Conservation (phyloP, 768 basidiomycete genomes). For the Paxillus involutus region DNA sequence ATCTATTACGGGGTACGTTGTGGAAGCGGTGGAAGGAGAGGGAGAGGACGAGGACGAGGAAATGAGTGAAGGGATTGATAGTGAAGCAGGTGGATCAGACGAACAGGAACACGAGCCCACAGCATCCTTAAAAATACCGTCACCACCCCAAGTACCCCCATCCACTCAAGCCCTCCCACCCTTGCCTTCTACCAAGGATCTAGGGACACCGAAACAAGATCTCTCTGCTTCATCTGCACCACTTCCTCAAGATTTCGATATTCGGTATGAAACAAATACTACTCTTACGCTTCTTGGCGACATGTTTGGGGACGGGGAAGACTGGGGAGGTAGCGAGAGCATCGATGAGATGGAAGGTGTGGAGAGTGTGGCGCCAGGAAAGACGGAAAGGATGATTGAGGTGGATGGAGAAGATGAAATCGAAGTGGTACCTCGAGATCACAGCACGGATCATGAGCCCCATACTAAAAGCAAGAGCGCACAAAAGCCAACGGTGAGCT, state of each 20-base stretch:
- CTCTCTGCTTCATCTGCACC: not conserved
- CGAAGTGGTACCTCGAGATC: constrained; percentile 15
- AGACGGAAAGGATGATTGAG: not conserved
- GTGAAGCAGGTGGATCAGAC: not conserved
- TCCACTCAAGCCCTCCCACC: not conserved
- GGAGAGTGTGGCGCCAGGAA: constrained; percentile 19
- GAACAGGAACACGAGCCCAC: too few species aligned
- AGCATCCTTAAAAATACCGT: too few species aligned
- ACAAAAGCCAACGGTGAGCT: constrained; percentile 22
- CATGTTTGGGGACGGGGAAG: constrained; percentile 51
- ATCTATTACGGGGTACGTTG: not conserved
- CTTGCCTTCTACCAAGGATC: too few species aligned
- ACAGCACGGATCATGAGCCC: not conserved
- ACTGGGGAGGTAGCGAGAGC: constrained; percentile 64
- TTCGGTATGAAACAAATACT: constrained; percentile 15
- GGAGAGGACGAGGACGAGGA: not conserved
- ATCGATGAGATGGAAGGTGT: constrained; percentile 50
- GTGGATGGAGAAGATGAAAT: constrained; percentile 27
- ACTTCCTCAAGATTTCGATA: not conserved
- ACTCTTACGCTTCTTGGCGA: constrained; percentile 41
- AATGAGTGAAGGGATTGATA: not conserved
- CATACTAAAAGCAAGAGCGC: constrained; percentile 19
- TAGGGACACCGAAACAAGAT: not conserved
- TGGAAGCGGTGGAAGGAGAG: not conserved
- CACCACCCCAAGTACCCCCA: not conserved